These are phyloP conservation scores for Pichia deserticola DNA, from an alignment of 805 yeast genomes.

Conservation along the genomic window DNA sequence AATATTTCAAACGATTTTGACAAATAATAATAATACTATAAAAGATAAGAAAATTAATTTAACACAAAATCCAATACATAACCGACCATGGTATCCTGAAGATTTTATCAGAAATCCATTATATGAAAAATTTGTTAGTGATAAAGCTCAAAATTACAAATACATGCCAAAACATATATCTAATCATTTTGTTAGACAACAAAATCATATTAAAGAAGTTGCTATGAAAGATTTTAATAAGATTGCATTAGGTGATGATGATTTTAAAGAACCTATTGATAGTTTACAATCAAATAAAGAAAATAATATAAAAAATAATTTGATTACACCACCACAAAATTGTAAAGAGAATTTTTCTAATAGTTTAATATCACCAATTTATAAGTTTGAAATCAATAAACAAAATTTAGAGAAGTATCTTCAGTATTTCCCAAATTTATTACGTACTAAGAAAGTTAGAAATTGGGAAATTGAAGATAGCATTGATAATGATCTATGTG, in stretches of 20 bases:
- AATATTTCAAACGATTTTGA: not conserved
- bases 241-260: constrained; percentile 13
- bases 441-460: constrained; percentile 19
- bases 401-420: constrained; percentile 11
- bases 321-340: constrained; percentile 20
- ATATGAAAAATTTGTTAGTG: constrained; percentile 3
- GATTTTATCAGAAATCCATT: constrained; percentile 29
- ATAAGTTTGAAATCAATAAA: constrained; percentile 23
- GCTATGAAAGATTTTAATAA: constrained; percentile 20
- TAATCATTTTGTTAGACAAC: constrained; percentile 18
- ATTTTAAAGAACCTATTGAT: not conserved
- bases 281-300: not conserved
- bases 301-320: not conserved
- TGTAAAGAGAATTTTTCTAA: constrained; percentile 19
- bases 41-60: constrained; percentile 14
- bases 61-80: constrained; percentile 20
- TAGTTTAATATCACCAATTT: constrained; percentile 19
- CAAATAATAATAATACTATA: not conserved
- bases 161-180: constrained; percentile 10
- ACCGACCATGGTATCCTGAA: constrained; percentile 30
- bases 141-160: constrained; percentile 1
- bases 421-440: constrained; percentile 9
- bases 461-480: constrained; percentile 26
- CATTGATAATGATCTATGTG: constrained; percentile 54
- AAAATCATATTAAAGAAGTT: constrained; percentile 15